Conservation (phyloP, 345 rosid genomes). For the Bretschneidera sinensis region DNA sequence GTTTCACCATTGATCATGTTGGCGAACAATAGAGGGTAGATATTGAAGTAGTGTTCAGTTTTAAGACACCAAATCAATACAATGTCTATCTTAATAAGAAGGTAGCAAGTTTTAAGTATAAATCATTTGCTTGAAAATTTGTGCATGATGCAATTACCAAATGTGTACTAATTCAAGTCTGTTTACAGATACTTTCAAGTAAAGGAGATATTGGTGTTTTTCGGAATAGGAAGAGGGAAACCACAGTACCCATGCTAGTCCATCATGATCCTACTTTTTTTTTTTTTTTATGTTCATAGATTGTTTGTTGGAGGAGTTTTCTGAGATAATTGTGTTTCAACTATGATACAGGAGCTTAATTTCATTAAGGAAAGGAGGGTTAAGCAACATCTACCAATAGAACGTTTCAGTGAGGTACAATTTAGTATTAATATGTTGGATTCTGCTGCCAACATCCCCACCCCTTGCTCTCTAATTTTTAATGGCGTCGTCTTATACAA, state of each 20-base stretch:
- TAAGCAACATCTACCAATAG: constrained; percentile 61
- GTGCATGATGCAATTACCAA: neutral
- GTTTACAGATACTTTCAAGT: constrained; percentile 65
- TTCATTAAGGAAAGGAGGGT: constrained; percentile 56
- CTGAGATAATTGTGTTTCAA: constrained; percentile 8
- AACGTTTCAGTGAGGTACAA: constrained; percentile 83
- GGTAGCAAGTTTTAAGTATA: constrained; percentile 38
- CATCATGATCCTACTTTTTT: neutral
- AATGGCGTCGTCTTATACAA: no score
- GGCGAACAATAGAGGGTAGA: no score
- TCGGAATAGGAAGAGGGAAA: constrained; percentile 63
- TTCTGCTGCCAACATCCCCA: no score
- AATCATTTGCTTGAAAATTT: constrained; percentile 15
- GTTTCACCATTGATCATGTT: no score
- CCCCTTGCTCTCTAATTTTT: no score
- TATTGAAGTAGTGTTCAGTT: no score
- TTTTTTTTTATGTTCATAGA: neutral
- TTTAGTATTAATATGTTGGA: constrained; percentile 7
- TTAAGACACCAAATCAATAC: no score
- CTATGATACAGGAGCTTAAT: constrained; percentile 58
- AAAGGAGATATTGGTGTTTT: constrained; percentile 75
- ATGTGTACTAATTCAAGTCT: neutral
- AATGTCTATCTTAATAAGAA: constrained; percentile 58
- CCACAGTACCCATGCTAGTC: constrained; percentile 68
- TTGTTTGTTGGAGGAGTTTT: constrained; percentile 10